Base-by-base conservation (phyloP, 164 flowering plant genomes). In the Akebia trifoliata region DNA sequence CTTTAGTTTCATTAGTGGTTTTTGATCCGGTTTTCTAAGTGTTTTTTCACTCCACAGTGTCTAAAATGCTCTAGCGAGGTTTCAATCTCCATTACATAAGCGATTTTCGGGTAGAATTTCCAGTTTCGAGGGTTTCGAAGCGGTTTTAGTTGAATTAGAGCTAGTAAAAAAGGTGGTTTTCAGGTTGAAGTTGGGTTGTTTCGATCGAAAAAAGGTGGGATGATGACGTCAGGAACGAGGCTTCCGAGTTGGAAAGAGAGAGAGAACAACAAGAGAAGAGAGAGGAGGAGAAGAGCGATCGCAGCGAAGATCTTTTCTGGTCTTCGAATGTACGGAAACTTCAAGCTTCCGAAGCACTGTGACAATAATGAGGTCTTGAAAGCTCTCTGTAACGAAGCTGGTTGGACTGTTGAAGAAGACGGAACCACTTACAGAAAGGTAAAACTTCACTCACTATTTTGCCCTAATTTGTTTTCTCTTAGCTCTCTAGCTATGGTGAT, bases 401-500 rank as follows among this genome's bases (percentile, higher is more conserved):
- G 96, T 4, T 89, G 96, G 96, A 80, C 75, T 29, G 96, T 89
- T 24, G 94, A 89, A 69, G 83, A 78, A 50, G 96, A 89, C 60
- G 96, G 96, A 35, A 89, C 96, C 48, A 89, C 96, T 49, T 89
- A 89, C 65, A 59, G 91, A 60, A 89, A 89, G 94, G 96, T 89
- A 75, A 28, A 7, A 9, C 20, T 0, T 17, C 24, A 4, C n/a
- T 22, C 31, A 11, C 0, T 38, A 8, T 22, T 51, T 32, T 51
- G n/a, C 25, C n/a, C n/a, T n/a, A n/a, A n/a, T n/a, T n/a, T n/a
- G n/a, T n/a, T n/a, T n/a, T n/a, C n/a, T n/a, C n/a, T n/a, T n/a
- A n/a, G n/a, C n/a, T n/a, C n/a, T n/a, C n/a, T n/a, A n/a, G n/a
- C n/a, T n/a, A n/a, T n/a, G n/a, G n/a, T n/a, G n/a, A n/a, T n/a